Evolutionary conservation across 2,329 filamentous ascomycete species (phyloP), one percentile per base, ranked within the genome.

Genomic region (Metarhizium robertsii): DNA sequence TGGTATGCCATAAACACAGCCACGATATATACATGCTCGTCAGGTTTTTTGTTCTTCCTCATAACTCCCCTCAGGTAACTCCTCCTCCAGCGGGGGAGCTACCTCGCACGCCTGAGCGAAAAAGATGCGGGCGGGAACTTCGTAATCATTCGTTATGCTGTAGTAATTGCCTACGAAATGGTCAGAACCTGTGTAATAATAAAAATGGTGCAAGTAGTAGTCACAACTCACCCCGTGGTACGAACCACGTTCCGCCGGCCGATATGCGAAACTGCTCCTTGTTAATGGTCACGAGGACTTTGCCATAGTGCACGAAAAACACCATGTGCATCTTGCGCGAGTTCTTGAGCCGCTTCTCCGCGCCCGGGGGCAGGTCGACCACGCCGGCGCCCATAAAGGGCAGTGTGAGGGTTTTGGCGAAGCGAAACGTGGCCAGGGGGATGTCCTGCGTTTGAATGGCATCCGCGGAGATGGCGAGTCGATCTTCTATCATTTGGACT

Each of bases 271-370:
- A 97, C 59, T 79, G 76, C 29, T 81, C 87, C 60, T 88, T 82
- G 61, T 87, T 84, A 50, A 95, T 81, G 32, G 84, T 87, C 20
- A 96, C 92, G 61, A 84, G 78, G 20, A 96, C 90, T 60, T 87
- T 85, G 25, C 94, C 94, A 48, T 82, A 80, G 62, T 90, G 86
- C 34, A 99, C 87, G 64, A 95, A 96, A 70, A 97, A 97, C 1
- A 88, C 86, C 87, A 99, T 94, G 67, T 96, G 91, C 90, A 96
- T 97, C 74, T 88, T 92, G 59, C 92, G 81, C 40, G 88, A 88
- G 71, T 96, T 97, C 78, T 97, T 97, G 51, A 86, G 83, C 62
- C 86, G 84, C 76, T 99, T 99, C 66, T 88, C 83, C 36, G 88
- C 84, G 2, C 87, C 86, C 0, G 90, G 86, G 6, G 90, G 89